Conservation (phyloP, 108 stramenopile genomes). For the Nitzschia inconspicua region DNA sequence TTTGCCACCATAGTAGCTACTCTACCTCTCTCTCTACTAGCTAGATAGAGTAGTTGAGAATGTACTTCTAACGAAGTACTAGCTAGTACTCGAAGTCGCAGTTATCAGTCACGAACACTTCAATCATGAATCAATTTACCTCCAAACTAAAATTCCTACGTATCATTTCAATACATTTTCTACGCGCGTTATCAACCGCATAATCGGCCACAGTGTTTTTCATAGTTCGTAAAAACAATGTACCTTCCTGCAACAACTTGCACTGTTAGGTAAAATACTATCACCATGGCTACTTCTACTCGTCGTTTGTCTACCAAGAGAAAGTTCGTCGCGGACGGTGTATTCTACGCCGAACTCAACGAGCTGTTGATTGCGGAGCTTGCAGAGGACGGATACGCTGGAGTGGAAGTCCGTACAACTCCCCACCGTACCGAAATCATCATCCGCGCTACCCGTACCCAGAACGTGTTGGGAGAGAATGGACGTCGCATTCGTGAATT, state of each 20-base stretch:
- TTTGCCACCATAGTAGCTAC: too few species aligned
- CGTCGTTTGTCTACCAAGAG: constrained; percentile 95
- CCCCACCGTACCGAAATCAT: constrained; percentile 99
- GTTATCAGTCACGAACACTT: too few species aligned
- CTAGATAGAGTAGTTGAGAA: too few species aligned
- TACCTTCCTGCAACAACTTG: background rate
- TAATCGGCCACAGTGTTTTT: too few species aligned
- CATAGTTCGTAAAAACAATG: too few species aligned
- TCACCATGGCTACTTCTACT: constrained; percentile 27
- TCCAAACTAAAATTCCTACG: too few species aligned
- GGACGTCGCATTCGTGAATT: constrained; percentile 99
- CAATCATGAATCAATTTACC: too few species aligned
- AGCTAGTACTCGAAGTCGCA: too few species aligned
- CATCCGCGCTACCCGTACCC: constrained; percentile 99
- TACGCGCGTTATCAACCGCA: too few species aligned
- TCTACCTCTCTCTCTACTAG: too few species aligned
- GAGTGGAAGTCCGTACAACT: constrained; percentile 98
- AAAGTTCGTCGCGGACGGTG: constrained; percentile 99
- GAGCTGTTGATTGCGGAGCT: constrained; percentile 97
- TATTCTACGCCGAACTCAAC: constrained; percentile 99
- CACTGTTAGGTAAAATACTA: background rate
- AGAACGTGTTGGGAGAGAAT: constrained; percentile 99
- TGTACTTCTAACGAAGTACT: too few species aligned
- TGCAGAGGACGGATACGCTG: constrained; percentile 98
- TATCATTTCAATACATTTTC: too few species aligned